phyloP scores from a whole-genome alignment of 2,329 filamentous ascomycete genomes.

The Pseudogymnoascus sp. region DNA sequence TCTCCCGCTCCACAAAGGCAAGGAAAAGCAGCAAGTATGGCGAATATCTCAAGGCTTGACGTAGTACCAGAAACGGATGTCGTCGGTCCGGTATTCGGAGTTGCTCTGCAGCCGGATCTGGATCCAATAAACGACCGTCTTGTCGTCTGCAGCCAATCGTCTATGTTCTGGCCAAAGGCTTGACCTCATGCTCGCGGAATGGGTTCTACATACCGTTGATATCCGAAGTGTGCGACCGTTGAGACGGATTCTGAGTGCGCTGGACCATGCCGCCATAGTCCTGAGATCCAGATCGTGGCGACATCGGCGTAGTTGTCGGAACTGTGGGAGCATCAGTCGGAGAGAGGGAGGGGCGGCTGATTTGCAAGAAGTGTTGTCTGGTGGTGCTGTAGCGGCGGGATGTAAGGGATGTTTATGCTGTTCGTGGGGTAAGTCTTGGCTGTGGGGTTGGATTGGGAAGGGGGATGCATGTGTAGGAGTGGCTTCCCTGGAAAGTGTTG shows the following conservation, averaged over 20 bases:
- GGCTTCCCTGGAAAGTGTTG: background rate
- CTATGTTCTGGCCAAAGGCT: background rate
- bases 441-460: background rate
- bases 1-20: background rate
- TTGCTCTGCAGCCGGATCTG: background rate
- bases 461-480: background rate
- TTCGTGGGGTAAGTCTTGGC: background rate
- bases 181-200: background rate
- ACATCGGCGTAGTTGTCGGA: background rate
- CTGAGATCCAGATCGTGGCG: too few species aligned
- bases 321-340: too few species aligned
- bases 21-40: background rate
- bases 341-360: background rate
- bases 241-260: too few species aligned
- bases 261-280: too few species aligned
- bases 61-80: background rate
- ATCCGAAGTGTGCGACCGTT: background rate
- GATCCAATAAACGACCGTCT: background rate
- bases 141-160: background rate
- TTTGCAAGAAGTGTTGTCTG: background rate
- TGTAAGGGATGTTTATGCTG: background rate
- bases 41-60: background rate
- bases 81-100: background rate
- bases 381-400: background rate
- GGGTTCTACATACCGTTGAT: background rate